Evolutionary conservation across 768 basidiomycete genomes (phyloP), one percentile per base, ranked within the genome.

Genomic region (Lactarius trivialis): DNA sequence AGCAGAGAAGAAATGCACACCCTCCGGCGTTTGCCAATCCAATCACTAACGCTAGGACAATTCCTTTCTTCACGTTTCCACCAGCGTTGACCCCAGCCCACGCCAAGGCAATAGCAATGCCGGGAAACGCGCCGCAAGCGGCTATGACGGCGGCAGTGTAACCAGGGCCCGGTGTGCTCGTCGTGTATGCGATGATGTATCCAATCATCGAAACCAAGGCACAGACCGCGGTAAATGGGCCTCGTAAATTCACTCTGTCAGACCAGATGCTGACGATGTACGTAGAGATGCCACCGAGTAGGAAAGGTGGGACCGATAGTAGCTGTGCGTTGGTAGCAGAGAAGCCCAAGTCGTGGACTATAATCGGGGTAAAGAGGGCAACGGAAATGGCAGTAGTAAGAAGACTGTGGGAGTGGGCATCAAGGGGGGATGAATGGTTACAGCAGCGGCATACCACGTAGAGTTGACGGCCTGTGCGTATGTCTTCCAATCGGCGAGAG

Each of bases 1-100:
- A 76, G 3, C 74, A 5, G 73, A 75, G 34, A 74, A 24, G 72
- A 24, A n/a, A 32, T 2, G 51, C 72, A 60, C 56, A 78, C 67
- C 82, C 82, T 63, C 83, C 83, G 11, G 85, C 71, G 61, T 85
- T 85, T 24, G 81, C 83, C 11, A 81, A 41, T 30, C 81, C 81
- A 56, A 81, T 78, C 19, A 84, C 77, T 74, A 82, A 76, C 5
- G 80, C 85, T 37, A 84, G 63, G 14, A 76, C 75, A 14, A 84
- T 76, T 26, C 77, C 84, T 59, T 78, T 76, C 67, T 81, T 80
- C 54, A 80, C 62, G 66, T 82, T 82, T 26, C 84, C 82, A 26
- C 84, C 84, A 0, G 81, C 78, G 57, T 83, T 82, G 8, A 79
- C 79, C 2, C 78, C 76, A 2, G 74, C 79, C 85, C 85, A 86